phyloP scores from a whole-genome alignment of 495 filamentous ascomycete genomes.

The Aspergillus wentii region DNA sequence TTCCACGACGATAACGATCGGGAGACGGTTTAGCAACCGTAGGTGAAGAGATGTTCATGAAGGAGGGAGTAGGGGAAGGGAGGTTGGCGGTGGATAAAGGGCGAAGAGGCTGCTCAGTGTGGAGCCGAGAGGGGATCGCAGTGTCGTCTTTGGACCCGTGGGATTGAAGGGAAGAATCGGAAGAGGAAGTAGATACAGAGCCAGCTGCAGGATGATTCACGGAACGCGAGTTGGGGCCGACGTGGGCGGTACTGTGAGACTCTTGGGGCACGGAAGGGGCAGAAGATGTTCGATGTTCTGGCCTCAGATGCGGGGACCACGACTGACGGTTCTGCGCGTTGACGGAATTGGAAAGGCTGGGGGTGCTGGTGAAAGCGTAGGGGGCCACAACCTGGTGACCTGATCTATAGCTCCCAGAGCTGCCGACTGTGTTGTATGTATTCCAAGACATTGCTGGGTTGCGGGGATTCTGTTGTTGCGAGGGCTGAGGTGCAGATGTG shows the following conservation, averaged over 20 bases:
- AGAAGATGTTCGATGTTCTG: constrained; percentile 64
- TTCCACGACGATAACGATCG: constrained; percentile 61
- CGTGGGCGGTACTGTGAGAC: constrained; percentile 38
- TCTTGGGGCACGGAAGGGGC: constrained; percentile 52
- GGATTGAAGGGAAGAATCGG: constrained; percentile 36
- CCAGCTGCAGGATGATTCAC: constrained; percentile 55
- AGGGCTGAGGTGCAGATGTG: constrained; percentile 32
- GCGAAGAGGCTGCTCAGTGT: constrained; percentile 26
- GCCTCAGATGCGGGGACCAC: constrained; percentile 54
- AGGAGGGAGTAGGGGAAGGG: constrained; percentile 36
- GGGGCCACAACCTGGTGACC: constrained; percentile 65
- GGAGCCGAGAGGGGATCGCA: constrained; percentile 37
- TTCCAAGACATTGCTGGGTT: constrained; percentile 58
- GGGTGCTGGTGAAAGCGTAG: constrained; percentile 80
- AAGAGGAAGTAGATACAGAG: constrained; percentile 56
- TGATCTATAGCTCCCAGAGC: constrained; percentile 62
- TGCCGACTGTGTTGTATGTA: constrained; percentile 54
- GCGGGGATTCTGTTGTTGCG: constrained; percentile 50
- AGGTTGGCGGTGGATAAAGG: constrained; percentile 50
- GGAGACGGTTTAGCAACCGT: constrained; percentile 57
- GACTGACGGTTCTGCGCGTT: constrained; percentile 53
- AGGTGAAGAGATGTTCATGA: constrained; percentile 40
- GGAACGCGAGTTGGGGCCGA: constrained; percentile 36
- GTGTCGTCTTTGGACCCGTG: constrained; percentile 46
- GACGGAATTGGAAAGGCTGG: constrained; percentile 53